These are phyloP conservation scores for Epichloe elymi DNA, from an alignment of 2,329 filamentous ascomycete genomes.

Conservation along the genomic window DNA sequence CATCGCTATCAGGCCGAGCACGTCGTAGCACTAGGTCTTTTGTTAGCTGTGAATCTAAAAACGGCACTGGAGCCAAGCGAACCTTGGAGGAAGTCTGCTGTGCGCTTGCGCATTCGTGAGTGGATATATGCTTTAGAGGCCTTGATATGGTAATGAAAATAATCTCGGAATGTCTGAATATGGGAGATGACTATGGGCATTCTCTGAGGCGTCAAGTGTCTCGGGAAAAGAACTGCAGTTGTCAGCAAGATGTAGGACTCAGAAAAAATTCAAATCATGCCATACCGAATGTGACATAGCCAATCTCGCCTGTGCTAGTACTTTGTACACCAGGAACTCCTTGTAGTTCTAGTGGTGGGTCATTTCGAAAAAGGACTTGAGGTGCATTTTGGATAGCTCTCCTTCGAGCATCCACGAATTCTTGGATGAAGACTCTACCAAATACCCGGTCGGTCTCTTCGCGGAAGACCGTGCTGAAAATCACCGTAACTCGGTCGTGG, in stretches of 20 bases:
- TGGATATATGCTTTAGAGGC: slow-evolving; percentile 99
- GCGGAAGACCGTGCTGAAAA: slow-evolving; percentile 95
- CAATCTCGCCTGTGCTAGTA: slow-evolving; percentile 70
- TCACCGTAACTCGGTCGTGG: slow-evolving; percentile 94
- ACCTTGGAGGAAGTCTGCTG: slow-evolving; percentile 97
- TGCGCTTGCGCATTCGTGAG: slow-evolving; percentile 93
- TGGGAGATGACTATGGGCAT: slow-evolving; percentile 95
- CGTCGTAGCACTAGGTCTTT: slow-evolving; percentile 66
- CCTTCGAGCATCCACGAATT: slow-evolving; percentile 92
- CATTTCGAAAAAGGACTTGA: slow-evolving; percentile 91
- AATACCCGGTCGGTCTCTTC: slow-evolving; percentile 97
- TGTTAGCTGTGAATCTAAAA: slow-evolving; percentile 13
- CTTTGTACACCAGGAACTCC: slow-evolving; percentile 70
- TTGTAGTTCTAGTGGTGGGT: slow-evolving; percentile 84
- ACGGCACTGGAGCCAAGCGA: slow-evolving; percentile 16
- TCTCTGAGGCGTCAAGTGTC: slow-evolving; percentile 80
- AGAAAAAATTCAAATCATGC: background rate
- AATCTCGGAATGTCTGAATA: slow-evolving; percentile 99
- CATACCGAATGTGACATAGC: slow-evolving; percentile 95
- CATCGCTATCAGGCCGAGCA: slow-evolving; percentile 87
- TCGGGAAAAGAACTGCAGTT: slow-evolving; percentile 72
- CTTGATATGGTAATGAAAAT: slow-evolving; percentile 99
- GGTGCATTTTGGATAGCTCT: slow-evolving; percentile 96
- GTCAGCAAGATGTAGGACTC: slow-evolving; percentile 10
- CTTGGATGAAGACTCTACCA: slow-evolving; percentile 95